A percentile compares a stretch with the other conserved stretches of the same genome.
Evolutionary conservation across 768 basidiomycete genomes (phyloP).

Genomic region (Leccinum imitatum): DNA sequence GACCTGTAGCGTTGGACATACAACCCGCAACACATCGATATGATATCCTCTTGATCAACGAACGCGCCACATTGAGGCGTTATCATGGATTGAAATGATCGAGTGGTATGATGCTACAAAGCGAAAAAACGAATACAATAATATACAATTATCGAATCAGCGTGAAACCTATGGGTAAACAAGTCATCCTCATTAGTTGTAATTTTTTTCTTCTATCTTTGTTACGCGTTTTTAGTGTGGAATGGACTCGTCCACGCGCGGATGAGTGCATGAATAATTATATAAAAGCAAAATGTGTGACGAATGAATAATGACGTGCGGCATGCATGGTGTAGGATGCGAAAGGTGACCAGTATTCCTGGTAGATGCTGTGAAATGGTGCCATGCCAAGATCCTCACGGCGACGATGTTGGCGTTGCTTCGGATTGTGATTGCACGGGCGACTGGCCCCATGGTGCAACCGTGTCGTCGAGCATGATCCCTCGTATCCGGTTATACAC

Average conservation of each 20-base stretch:
- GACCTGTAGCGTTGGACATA: no score
- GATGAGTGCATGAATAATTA: not conserved
- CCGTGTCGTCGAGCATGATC: constrained; percentile 71
- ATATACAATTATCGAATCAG: not conserved
- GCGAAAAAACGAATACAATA: not conserved
- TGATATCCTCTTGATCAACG: no score
- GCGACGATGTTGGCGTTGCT: not conserved
- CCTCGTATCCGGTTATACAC: constrained; percentile 79
- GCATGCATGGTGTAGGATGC: not conserved
- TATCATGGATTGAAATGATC: not conserved
- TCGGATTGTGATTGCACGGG: constrained; percentile 15
- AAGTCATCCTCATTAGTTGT: not conserved
- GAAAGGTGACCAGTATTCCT: not conserved
- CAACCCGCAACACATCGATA: no score
- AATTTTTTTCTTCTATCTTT: not conserved
- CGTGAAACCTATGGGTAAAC: not conserved
- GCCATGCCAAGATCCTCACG: constrained; percentile 1
- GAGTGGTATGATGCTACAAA: constrained; percentile 12
- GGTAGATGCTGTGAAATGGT: not conserved
- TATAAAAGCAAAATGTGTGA: not conserved
- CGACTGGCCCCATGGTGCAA: constrained; percentile 42
- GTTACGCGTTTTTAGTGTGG: not conserved
- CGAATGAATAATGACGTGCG: not conserved
- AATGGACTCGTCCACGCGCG: not conserved
- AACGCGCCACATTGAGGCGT: no score